A percentile compares a stretch with the other conserved stretches of the same genome.
These are phyloP conservation scores for Sordariomycetes sp. DNA, from an alignment of 2,329 filamentous ascomycete species.

Conservation along the genomic window DNA sequence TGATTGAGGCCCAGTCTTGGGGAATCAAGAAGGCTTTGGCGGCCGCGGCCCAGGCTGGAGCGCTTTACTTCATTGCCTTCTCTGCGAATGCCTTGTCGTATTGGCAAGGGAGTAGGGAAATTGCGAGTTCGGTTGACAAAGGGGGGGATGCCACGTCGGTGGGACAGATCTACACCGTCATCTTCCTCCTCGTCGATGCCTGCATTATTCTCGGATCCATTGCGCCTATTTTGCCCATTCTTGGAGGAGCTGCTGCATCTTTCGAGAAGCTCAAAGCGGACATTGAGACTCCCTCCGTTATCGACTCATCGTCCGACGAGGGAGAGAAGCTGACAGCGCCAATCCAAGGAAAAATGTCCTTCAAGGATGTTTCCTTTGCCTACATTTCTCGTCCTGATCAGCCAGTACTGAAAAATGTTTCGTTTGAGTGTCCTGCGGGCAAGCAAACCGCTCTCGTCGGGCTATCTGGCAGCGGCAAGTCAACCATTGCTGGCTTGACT, in stretches of 20 bases:
- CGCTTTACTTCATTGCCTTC: conserved; percentile 60
- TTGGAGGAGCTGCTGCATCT: conserved; percentile 47
- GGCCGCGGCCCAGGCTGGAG: conserved; percentile 48
- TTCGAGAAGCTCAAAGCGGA: conserved; percentile 50
- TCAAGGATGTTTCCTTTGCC: conserved; percentile 32
- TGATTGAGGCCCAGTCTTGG: conserved; percentile 38
- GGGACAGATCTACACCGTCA: conserved; percentile 50
- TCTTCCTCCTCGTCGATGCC: conserved; percentile 55
- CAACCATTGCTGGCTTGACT: conserved; percentile 44
- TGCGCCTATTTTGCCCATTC: conserved; percentile 52
- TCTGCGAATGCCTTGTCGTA: conserved; percentile 59
- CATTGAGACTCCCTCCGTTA: conserved; percentile 39
- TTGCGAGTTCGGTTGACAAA: conserved; percentile 27
- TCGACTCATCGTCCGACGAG: conserved; percentile 28
- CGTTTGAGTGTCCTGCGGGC: conserved; percentile 36
- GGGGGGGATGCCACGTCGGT: conserved; percentile 24
- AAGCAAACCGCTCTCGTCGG: conserved; percentile 49
- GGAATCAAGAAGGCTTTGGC: conserved; percentile 50
- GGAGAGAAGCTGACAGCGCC: conserved; percentile 33
- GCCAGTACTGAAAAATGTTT: conserved; percentile 30
- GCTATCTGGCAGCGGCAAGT: conserved; percentile 48
- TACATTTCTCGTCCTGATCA: conserved; percentile 33
- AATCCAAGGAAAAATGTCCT: conserved; percentile 26
- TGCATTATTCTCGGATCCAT: conserved; percentile 55
- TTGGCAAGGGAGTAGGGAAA: conserved; percentile 54